phyloP scores from a whole-genome alignment of 805 yeast genomes.

The Barnettozyma populi region DNA sequence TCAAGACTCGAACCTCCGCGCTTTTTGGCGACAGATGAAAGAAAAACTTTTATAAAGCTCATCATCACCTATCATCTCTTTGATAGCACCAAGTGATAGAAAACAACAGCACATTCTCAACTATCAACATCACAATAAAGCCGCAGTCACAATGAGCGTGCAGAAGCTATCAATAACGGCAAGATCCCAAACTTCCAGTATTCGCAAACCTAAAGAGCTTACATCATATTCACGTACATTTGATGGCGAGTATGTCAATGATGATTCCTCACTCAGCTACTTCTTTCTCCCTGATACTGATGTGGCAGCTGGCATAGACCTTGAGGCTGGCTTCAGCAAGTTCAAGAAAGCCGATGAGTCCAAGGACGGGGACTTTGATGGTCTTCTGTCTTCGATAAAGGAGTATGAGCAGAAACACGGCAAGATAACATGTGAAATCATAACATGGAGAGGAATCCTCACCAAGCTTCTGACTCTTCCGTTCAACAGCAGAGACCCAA shows the following conservation, averaged over 20 bases:
- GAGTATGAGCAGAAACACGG: conserved; percentile 44
- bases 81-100: no score
- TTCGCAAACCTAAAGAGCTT: conserved; percentile 84
- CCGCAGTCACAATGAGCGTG: not conserved
- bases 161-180: conserved; percentile 25
- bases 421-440: conserved; percentile 54
- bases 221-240: conserved; percentile 57
- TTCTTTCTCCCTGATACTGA: conserved; percentile 76
- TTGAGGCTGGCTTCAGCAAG: conserved; percentile 57
- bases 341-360: conserved; percentile 53
- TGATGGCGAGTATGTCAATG: conserved; percentile 48
- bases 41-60: not conserved
- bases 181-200: conserved; percentile 57
- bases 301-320: conserved; percentile 55
- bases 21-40: not conserved
- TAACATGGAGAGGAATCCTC: conserved; percentile 85
- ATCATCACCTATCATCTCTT: no score
- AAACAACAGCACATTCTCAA: not conserved
- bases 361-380: conserved; percentile 52
- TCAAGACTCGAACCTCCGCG: not conserved
- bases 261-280: conserved; percentile 55
- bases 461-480: conserved; percentile 67
- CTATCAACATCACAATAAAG: not conserved
- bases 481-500: conserved; percentile 47
- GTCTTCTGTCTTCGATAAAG: conserved; percentile 51